Evolutionary conservation across 306 rosid species (phyloP), one percentile per base, ranked within the genome.

Genomic region (Notholithocarpus densiflorus): DNA sequence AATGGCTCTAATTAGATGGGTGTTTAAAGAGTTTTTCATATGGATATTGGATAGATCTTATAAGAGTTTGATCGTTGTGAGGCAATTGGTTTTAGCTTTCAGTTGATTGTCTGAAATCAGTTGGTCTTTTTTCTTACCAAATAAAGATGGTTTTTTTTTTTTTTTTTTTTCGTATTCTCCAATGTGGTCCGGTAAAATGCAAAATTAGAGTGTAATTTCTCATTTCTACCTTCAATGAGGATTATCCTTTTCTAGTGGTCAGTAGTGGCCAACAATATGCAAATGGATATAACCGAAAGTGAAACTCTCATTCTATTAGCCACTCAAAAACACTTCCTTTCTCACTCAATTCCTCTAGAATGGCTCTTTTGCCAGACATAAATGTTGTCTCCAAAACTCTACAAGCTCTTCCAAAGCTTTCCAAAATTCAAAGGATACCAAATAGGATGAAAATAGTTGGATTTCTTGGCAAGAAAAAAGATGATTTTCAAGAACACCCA

Each of bases 291-390:
- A 83, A 82, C 85, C 45, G 43, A 68, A 81, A 15, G 48, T 54
- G 17, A 1, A 5, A 77, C 40, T 74, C 66, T 3, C 56, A 29
- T 48, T 68, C 74, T 81, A 65, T 71, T 59, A 2, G 55, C 61
- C 23, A 59, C 65, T 27, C 62, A 60, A 4, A 45, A 57, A 40
- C 45, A 40, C 19, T 54, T 72, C 15, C n/a, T 57, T 83, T 54
- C 53, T 72, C 77, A 59, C 71, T 79, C 77, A 60, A 19, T 68
- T 66, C 73, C 74, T 73, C 66, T 69, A 68, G 48, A 32, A 96
- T 95, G 99, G 90, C 96, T 81, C 82, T 79, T 68, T 66, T 91
- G 9, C 83, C 89, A 85, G 91, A 90, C 83, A 74, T 87, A 69
- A 84, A 88, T 77, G 93, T 92, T 57, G 82, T 91, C 82, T 85